Evolutionary conservation across 169 alveolate species (phyloP), one percentile per base, ranked within the genome.

Genomic region (Theileria sp.): DNA sequence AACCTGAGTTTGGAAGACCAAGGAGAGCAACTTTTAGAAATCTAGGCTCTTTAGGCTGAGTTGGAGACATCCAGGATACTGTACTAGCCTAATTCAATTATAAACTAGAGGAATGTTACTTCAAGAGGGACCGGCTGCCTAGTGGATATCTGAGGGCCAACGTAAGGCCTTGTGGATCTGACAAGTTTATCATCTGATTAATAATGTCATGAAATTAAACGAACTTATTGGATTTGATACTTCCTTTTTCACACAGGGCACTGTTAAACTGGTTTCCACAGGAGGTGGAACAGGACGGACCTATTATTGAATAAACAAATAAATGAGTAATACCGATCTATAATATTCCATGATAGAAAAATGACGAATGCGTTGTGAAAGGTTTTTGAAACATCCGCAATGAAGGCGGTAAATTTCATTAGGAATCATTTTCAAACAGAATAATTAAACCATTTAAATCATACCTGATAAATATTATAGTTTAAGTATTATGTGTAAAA

Each of bases 1-100:
- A 75, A 19, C 93, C 95, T n/a, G 95, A 92, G 75, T 93, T 93
- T 15, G 96, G 96, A 12, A 92, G 93, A 17, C 96, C 96, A 50
- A 91, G 84, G 58, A 93, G 80, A 2, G 96, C 95, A 34, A 87
- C 87, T 64, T 82, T 85, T 19, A 90, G 73, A 64, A 80, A 68
- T 28, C 72, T 65, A 8, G 94, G 86, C 54, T 90, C 61, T 44
- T 75, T 77, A 10, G 94, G 93, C 64, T 82, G 92, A 23, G 66
- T 75, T 49, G 94, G 94, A 21, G 86, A 78, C 54, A 61, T 34
- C 94, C 94, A 90, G 56, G 74, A 64, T 49, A 73, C 78, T 65
- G 90, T 77, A 56, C 61, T 77, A n/a, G 87, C 90, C 90, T 82
- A 80, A 66, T 68, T 65, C 3, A 10, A 8, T 12, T 4, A 5